These are phyloP conservation scores for Trichoderma atroviride DNA, from an alignment of 2,329 filamentous ascomycete species.

Conservation along the genomic window DNA sequence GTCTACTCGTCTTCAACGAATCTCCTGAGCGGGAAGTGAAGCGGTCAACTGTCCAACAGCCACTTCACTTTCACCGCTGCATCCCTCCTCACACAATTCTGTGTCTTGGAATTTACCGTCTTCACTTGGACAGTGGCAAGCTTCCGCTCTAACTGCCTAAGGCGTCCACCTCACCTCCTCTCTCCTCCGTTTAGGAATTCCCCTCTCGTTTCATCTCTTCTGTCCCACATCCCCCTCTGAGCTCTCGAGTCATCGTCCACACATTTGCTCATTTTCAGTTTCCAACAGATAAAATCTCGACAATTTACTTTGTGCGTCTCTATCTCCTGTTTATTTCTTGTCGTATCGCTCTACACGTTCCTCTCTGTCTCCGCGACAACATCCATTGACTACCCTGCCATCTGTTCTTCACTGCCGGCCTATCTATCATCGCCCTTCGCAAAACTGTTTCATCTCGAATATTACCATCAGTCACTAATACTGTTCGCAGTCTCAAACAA, in stretches of 20 bases:
- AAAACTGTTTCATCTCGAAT: background rate
- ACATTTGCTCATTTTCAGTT: background rate
- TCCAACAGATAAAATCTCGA: background rate
- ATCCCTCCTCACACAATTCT: too few species aligned
- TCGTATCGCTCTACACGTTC: background rate
- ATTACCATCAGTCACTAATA: background rate
- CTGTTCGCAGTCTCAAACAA: background rate
- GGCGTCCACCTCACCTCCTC: background rate
- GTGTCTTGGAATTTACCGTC: background rate
- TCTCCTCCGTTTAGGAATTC: background rate
- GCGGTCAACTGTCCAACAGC: background rate
- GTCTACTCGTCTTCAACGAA: background rate
- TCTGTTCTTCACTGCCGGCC: background rate
- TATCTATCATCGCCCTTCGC: background rate
- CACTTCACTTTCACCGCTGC: background rate
- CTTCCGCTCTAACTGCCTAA: background rate
- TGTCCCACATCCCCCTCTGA: background rate
- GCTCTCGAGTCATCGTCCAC: background rate
- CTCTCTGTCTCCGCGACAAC: too few species aligned
- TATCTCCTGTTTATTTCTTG: background rate
- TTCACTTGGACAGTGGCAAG: background rate
- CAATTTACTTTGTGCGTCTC: background rate
- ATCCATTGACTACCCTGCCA: background rate
- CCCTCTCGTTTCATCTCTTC: background rate
- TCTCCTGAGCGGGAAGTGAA: background rate